A percentile compares a stretch with the other conserved stretches of the same genome.
phyloP scores from a whole-genome alignment of 1,284 basidiomycete species.

The Tilletia indica region DNA sequence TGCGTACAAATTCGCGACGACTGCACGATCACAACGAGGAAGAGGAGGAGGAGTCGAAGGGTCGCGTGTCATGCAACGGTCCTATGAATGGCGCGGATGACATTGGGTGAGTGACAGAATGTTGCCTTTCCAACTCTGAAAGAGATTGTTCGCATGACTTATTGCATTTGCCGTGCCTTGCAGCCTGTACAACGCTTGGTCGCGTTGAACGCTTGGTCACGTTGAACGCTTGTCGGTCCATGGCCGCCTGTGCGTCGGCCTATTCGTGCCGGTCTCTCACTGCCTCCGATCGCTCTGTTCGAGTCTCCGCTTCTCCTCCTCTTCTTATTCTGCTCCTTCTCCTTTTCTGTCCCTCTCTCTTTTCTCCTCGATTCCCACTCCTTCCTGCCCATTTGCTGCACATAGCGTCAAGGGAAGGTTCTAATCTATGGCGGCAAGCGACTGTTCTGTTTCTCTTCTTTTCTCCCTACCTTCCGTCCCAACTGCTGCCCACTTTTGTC shows the following conservation, averaged over 20 bases:
- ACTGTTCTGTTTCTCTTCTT: too few relatives aligned
- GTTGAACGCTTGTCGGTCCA: background rate
- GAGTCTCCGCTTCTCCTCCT: too few relatives aligned
- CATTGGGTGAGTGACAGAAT: conserved; percentile 23
- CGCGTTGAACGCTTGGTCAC: conserved; percentile 31
- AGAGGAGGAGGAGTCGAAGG: conserved; percentile 35
- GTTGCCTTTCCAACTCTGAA: background rate
- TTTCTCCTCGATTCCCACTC: background rate
- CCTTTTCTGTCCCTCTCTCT: background rate
- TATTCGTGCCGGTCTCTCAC: background rate
- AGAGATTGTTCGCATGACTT: background rate
- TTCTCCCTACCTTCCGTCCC: too few relatives aligned
- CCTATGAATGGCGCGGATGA: conserved; percentile 55
- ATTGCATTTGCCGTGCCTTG: background rate
- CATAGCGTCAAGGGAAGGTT: too few relatives aligned
- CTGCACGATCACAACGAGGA: conserved; percentile 16
- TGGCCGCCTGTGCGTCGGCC: background rate
- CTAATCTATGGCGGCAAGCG: too few relatives aligned
- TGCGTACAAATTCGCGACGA: background rate
- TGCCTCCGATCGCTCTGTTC: too few relatives aligned
- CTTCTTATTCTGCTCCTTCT: too few relatives aligned
- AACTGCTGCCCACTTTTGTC: too few relatives aligned
- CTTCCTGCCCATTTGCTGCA: too few relatives aligned
- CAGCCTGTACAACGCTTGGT: conserved; percentile 45
- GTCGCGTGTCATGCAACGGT: conserved; percentile 41